phyloP scores from a whole-genome alignment of 805 yeast species.

The Kazachstania taianensis region DNA sequence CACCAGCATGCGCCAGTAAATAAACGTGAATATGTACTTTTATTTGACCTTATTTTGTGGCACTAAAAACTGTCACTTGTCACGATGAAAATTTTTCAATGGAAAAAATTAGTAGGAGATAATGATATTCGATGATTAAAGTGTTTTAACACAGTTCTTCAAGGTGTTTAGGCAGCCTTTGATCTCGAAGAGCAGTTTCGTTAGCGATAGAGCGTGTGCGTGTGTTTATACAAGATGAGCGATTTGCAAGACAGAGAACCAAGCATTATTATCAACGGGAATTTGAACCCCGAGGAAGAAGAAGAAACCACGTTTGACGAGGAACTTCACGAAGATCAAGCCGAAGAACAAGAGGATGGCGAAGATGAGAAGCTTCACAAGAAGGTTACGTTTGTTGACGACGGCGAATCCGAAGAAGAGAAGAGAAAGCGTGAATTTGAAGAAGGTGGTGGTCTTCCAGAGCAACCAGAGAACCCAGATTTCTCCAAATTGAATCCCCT shows the following conservation, averaged over 20 bases:
- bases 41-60: no score
- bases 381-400: conserved; percentile 74
- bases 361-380: conserved; percentile 42
- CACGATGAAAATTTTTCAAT: no score
- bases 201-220: no score
- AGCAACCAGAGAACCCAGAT: conserved; percentile 87
- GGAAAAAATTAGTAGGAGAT: no score
- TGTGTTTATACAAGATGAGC: no score
- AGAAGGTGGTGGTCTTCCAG: conserved; percentile 98
- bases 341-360: conserved; percentile 27
- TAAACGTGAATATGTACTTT: no score
- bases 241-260: conserved; percentile 81
- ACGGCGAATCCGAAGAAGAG: conserved; percentile 63
- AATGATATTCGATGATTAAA: no score
- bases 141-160: no score
- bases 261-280: conserved; percentile 67
- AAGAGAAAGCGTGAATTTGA: conserved; percentile 75
- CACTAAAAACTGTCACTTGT: no score
- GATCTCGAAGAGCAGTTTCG: no score
- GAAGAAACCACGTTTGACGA: conserved; percentile 29
- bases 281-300: conserved; percentile 35
- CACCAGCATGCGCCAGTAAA: no score
- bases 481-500: conserved; percentile 72
- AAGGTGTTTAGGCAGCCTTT: no score
- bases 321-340: conserved; percentile 26